Percentiles rank a stretch among this genome's conserved stretches.
These are phyloP conservation scores for Galeopsis tetrahit DNA, from an alignment of 257 asterid genomes.

Conservation along the genomic window DNA sequence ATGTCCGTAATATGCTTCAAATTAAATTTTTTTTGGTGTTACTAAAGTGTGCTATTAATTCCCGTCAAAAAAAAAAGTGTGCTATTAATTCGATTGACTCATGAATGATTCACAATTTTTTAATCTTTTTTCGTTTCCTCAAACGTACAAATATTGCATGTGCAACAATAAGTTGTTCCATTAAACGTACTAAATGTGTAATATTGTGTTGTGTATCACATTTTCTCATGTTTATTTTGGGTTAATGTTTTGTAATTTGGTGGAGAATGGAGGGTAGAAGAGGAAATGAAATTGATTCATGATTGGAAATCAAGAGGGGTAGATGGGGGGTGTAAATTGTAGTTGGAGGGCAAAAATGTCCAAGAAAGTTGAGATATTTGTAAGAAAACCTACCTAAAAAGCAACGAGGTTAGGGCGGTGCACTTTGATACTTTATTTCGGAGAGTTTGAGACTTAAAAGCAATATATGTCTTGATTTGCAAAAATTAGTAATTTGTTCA, in stretches of 20 bases:
- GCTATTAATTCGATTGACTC: too few species aligned
- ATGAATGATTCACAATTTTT: too few species aligned
- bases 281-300: background rate
- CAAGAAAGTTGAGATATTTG: background rate
- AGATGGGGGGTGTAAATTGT: background rate
- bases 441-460: conserved; percentile 12
- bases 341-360: conserved; percentile 3
- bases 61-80: too few species aligned
- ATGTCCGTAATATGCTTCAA: too few species aligned
- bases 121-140: too few species aligned
- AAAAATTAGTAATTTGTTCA: too few species aligned
- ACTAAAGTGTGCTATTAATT: too few species aligned
- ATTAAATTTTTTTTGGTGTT: too few species aligned
- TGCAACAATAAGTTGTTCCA: too few species aligned
- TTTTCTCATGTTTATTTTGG: background rate
- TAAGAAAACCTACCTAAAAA: background rate
- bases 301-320: background rate
- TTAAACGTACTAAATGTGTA: too few species aligned
- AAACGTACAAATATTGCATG: too few species aligned
- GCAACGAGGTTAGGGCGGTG: background rate
- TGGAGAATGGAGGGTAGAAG: background rate
- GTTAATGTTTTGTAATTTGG: background rate
- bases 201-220: too few species aligned
- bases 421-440: background rate
- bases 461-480: background rate